Evolutionary conservation across 179 eudicot species (phyloP).

Genomic region (Heliamphora pulchella): DNA sequence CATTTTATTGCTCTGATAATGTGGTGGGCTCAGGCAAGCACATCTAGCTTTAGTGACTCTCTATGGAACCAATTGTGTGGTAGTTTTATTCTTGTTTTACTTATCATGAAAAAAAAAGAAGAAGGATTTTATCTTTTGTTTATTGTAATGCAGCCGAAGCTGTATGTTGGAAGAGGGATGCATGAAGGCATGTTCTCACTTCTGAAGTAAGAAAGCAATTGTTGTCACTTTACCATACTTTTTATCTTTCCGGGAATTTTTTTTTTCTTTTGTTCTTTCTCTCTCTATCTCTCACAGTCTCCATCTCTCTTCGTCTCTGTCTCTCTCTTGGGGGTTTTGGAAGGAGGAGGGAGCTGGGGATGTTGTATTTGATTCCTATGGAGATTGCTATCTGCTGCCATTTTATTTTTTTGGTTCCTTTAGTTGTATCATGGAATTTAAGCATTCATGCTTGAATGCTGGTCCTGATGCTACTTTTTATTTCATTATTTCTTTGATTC

Average conservation of each 20-base stretch:
- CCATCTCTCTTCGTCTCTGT: neutral
- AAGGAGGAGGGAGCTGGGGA: neutral
- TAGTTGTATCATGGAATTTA: neutral
- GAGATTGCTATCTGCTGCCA: neutral
- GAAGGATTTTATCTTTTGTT: conserved; percentile 11
- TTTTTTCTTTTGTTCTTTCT: neutral
- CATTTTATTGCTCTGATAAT: conserved; percentile 50
- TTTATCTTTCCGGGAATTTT: neutral
- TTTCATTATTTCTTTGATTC: neutral
- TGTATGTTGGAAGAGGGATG: conserved; percentile 97
- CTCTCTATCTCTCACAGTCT: neutral
- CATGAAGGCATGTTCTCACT: conserved; percentile 89
- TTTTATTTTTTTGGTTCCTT: neutral
- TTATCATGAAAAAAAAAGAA: neutral
- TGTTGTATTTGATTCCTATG: neutral
- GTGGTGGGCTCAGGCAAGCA: conserved; percentile 99
- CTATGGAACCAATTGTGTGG: neutral
- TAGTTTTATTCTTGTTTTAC: neutral
- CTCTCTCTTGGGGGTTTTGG: neutral
- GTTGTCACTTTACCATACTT: neutral
- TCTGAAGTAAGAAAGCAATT: conserved; percentile 59
- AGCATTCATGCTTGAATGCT: neutral
- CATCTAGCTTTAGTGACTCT: conserved; percentile 3
- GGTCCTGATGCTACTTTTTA: neutral
- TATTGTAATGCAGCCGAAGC: conserved; percentile 68